Evolutionary conservation across 768 basidiomycete genomes (phyloP).

Genomic region (Exidia glandulosa): DNA sequence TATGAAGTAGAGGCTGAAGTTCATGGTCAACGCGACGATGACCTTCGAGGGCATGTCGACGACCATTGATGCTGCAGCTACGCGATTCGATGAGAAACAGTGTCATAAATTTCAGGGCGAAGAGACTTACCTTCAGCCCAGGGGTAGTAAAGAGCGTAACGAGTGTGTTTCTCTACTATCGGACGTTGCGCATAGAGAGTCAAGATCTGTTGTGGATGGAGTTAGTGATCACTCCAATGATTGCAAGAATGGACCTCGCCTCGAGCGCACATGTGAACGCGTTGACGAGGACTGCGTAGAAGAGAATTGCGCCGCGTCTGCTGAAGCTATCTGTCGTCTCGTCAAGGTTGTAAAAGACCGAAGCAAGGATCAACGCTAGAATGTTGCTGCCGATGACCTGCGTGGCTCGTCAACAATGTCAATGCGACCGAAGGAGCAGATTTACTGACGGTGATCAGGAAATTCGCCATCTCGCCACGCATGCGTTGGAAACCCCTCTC

Average conservation of each 20-base stretch:
- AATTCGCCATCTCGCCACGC: conserved; percentile 25
- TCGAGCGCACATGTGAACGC: conserved; percentile 28
- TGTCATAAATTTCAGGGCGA: too few species aligned
- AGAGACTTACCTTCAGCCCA: conserved; percentile 20
- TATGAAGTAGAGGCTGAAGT: conserved; percentile 33
- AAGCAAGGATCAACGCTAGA: conserved; percentile 12
- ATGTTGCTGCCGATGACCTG: not conserved
- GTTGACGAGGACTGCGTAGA: conserved; percentile 28
- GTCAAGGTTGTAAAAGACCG: conserved; percentile 31
- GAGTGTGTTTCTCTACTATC: conserved; percentile 31
- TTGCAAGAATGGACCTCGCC: not conserved
- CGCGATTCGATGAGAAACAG: too few species aligned
- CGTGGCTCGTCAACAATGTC: too few species aligned
- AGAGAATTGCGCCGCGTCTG: conserved; percentile 30
- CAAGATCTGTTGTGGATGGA: conserved; percentile 11
- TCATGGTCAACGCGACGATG: conserved; percentile 16
- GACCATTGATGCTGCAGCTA: not conserved
- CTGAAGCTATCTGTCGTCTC: conserved; percentile 30
- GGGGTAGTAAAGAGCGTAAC: conserved; percentile 32
- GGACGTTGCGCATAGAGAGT: conserved; percentile 21
- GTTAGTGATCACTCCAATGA: not conserved
- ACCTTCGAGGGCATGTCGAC: not conserved
- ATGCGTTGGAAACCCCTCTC: conserved; percentile 35
- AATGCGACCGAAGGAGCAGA: too few species aligned
- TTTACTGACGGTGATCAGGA: not conserved